phyloP scores from a whole-genome alignment of 2,329 filamentous ascomycete genomes.

The Hypoxylon sp. region DNA sequence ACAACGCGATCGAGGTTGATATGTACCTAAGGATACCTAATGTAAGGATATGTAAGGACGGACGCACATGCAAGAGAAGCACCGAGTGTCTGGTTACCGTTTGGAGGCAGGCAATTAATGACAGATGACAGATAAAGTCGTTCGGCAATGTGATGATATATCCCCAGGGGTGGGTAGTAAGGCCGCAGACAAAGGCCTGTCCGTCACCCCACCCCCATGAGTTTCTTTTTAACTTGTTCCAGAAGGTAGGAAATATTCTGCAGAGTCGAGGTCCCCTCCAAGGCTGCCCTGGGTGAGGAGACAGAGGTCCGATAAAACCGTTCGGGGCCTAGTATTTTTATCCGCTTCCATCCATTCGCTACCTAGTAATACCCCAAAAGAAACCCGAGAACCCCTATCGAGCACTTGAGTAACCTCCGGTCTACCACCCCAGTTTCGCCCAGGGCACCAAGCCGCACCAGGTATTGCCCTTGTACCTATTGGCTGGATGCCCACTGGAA shows the following conservation, averaged over 20 bases:
- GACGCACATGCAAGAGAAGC: slow-evolving; percentile 38
- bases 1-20: slow-evolving; percentile 29
- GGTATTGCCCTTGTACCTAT: slow-evolving; percentile 23
- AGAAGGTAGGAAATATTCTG: slow-evolving; percentile 44
- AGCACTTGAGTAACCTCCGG: slow-evolving; percentile 24
- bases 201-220: slow-evolving; percentile 34
- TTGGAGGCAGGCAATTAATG: slow-evolving; percentile 30
- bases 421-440: slow-evolving; percentile 31
- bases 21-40: slow-evolving; percentile 22
- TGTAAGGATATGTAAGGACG: slow-evolving; percentile 27
- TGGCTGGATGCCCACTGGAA: neutral
- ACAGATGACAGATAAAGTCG: slow-evolving; percentile 37
- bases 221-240: slow-evolving; percentile 41
- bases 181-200: slow-evolving; percentile 20
- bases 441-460: slow-evolving; percentile 24
- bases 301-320: slow-evolving; percentile 31
- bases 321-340: slow-evolving; percentile 2
- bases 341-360: neutral
- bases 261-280: slow-evolving; percentile 28
- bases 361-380: slow-evolving; percentile 15
- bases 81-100: slow-evolving; percentile 38
- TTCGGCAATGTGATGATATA: slow-evolving; percentile 40
- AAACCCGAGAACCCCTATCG: slow-evolving; percentile 40
- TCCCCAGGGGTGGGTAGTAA: slow-evolving; percentile 18
- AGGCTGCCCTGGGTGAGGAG: slow-evolving; percentile 7